A percentile compares a stretch with the other conserved stretches of the same genome.
These are phyloP conservation scores for Schizosaccharomyces osmophilus DNA, from an alignment of 805 yeast genomes.

Conservation along the genomic window DNA sequence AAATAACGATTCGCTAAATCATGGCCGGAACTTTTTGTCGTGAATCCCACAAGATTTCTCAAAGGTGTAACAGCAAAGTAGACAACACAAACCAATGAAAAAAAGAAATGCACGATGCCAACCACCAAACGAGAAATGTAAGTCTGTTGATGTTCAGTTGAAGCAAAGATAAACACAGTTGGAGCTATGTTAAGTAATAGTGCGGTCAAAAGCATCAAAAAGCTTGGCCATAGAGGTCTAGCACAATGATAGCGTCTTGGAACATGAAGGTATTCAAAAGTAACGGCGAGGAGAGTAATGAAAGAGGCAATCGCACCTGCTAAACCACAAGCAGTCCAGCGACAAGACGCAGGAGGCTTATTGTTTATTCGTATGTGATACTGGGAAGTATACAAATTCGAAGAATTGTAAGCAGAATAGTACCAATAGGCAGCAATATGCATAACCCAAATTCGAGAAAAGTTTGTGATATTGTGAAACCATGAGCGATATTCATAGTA, in stretches of 20 bases:
- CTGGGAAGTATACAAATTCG: slow-evolving; percentile 68
- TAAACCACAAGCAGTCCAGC: slow-evolving; percentile 81
- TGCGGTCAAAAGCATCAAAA: slow-evolving; percentile 44
- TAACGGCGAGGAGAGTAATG: slow-evolving; percentile 67
- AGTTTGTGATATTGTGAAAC: slow-evolving; percentile 85
- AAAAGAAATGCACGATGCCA: slow-evolving; percentile 72
- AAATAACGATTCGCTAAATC: slow-evolving; percentile 86
- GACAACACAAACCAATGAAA: slow-evolving; percentile 58
- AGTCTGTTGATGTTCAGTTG: slow-evolving; percentile 36
- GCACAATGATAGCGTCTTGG: slow-evolving; percentile 99
- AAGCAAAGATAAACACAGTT: slow-evolving; percentile 59
- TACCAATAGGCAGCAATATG: slow-evolving; percentile 83
- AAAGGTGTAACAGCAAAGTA: slow-evolving; percentile 89
- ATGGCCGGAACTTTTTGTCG: slow-evolving; percentile 64
- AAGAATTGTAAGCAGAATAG: slow-evolving; percentile 81
- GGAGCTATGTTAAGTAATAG: slow-evolving; percentile 61
- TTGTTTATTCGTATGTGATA: slow-evolving; percentile 64
- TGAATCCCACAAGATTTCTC: slow-evolving; percentile 84
- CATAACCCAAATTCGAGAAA: slow-evolving; percentile 93
- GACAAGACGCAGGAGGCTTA: slow-evolving; percentile 63
- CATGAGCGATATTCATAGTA: slow-evolving; percentile 90
- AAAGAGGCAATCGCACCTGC: slow-evolving; percentile 75
- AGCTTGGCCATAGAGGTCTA: slow-evolving; percentile 77
- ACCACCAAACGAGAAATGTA: slow-evolving; percentile 44
- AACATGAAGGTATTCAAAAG: slow-evolving; percentile 84